Base-by-base conservation (phyloP, 495 filamentous ascomycete species). In the Trichoderma gamsii region DNA sequence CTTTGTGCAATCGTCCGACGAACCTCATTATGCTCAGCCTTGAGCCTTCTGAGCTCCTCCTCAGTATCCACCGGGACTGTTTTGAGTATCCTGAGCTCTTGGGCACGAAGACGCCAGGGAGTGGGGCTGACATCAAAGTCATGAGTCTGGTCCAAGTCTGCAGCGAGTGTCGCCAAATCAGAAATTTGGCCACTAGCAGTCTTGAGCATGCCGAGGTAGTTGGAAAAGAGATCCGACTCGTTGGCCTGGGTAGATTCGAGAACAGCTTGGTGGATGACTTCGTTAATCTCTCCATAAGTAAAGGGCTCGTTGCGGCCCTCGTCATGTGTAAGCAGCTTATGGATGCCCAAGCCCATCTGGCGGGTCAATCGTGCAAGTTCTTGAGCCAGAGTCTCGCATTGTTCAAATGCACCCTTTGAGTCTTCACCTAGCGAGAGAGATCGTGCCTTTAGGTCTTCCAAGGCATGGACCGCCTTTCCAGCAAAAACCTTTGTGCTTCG, bases 401-500 rank as follows among this genome's bases (percentile, higher is more conserved):
- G 80, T 74, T 82, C 81, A 64, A 84, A 84, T 0, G 76, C 77
- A 2, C 80, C 80, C 13, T 69, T 64, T 7, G 82, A 89, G 70
- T 84, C 88, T 66, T 77, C 86, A 70, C 80, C 81, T 23, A 97
- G 84, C 18, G 91, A 90, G 35, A 98, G 80, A 5, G 90, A 94
- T 52, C 94, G 81, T 0, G 86, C 82, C 70, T 87, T 89, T 51
- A 97, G 81, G 65, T 97, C 93, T 52, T 92, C 88, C 5, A 97
- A 78, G 41, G 91, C 84, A 43, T 90, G 85, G 18, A 89, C 82
- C 6, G 91, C 87, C 77, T 98, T 98, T 64, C 85, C 83, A 70
- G 89, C 87, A 29, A 96, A 83, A 25, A 97, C 91, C 78, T 97
- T 97, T 43, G 89, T 84, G 73, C 89, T 92, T 66, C 94, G 87